phyloP scores from a whole-genome alignment of 805 yeast species.

The Candida mattraensis region DNA sequence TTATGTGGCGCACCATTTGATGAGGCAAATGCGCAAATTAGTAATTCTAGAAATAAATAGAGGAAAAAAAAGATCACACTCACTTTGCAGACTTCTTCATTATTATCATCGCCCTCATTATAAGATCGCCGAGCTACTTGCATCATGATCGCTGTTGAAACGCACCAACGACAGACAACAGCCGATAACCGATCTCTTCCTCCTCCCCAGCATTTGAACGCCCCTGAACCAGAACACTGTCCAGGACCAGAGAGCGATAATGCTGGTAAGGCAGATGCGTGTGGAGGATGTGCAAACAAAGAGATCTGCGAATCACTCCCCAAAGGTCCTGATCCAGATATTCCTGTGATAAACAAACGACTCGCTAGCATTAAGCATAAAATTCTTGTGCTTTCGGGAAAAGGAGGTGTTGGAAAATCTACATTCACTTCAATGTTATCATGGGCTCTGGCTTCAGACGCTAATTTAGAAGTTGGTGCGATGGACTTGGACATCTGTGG shows the following conservation, averaged over 20 bases:
- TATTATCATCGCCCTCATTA: too few relatives aligned
- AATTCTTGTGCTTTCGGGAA: conserved; percentile 73
- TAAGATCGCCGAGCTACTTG: too few relatives aligned
- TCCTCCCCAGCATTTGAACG: conserved; percentile 36
- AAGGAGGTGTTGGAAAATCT: conserved; percentile 97
- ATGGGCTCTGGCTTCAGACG: conserved; percentile 90
- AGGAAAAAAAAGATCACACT: too few relatives aligned
- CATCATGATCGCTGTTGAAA: conserved; percentile 16
- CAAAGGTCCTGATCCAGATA: conserved; percentile 94
- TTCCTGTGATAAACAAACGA: conserved; percentile 70
- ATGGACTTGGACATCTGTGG: conserved; percentile 98
- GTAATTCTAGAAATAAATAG: too few relatives aligned
- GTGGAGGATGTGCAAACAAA: conserved; percentile 93
- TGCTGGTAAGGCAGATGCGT: conserved; percentile 94
- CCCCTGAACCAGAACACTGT: conserved; percentile 95
- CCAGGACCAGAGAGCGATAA: conserved; percentile 95
- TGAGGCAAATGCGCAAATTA: too few relatives aligned
- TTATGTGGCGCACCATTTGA: too few relatives aligned
- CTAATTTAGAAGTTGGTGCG: conserved; percentile 84
- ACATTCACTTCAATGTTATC: conserved; percentile 95
- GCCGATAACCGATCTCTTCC: conserved; percentile 1
- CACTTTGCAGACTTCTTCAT: too few relatives aligned
- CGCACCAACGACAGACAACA: conserved; percentile 5
- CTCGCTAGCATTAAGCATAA: conserved; percentile 71
- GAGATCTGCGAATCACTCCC: conserved; percentile 84